Conservation (phyloP, 2,329 filamentous ascomycete genomes). For the Clonostachys rosea region DNA sequence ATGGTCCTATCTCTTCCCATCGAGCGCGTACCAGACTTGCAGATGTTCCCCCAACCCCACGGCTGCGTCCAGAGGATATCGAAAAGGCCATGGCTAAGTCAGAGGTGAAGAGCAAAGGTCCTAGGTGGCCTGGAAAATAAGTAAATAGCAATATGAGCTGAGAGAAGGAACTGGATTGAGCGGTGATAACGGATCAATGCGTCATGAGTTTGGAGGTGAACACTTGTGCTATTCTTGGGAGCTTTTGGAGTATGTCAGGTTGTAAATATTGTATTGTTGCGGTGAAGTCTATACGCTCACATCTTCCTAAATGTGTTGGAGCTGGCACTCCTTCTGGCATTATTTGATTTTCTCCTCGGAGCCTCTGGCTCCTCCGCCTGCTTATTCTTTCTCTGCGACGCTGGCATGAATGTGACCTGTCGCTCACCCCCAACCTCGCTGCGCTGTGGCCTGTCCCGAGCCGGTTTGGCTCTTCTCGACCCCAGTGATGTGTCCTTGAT, state of each 20-base stretch:
- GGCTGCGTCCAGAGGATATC: constrained; percentile 47
- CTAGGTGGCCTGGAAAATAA: constrained; percentile 8
- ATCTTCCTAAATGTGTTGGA: constrained; percentile 69
- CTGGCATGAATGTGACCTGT: constrained; percentile 69
- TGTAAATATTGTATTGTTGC: constrained; percentile 12
- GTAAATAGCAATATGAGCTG: not conserved
- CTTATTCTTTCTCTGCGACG: constrained; percentile 46
- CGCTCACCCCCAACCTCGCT: constrained; percentile 57
- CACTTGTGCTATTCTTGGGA: too few relatives aligned
- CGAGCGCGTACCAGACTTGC: constrained; percentile 36
- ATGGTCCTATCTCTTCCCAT: constrained; percentile 17
- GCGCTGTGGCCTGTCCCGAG: constrained; percentile 36
- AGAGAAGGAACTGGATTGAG: too few relatives aligned
- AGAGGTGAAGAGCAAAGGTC: constrained; percentile 25
- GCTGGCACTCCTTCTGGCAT: constrained; percentile 65
- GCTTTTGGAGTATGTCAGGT: constrained; percentile 11
- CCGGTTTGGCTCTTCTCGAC: constrained; percentile 45
- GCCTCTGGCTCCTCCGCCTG: constrained; percentile 14
- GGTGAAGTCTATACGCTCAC: constrained; percentile 23
- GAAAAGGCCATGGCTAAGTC: constrained; percentile 49
- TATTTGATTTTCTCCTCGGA: constrained; percentile 21
- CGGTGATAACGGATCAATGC: too few relatives aligned
- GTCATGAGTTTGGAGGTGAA: too few relatives aligned
- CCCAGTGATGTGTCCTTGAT: constrained; percentile 52
- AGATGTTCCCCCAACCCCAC: constrained; percentile 55